These are phyloP conservation scores for Quercus bicolor DNA, from an alignment of 306 rosid species.

Conservation along the genomic window DNA sequence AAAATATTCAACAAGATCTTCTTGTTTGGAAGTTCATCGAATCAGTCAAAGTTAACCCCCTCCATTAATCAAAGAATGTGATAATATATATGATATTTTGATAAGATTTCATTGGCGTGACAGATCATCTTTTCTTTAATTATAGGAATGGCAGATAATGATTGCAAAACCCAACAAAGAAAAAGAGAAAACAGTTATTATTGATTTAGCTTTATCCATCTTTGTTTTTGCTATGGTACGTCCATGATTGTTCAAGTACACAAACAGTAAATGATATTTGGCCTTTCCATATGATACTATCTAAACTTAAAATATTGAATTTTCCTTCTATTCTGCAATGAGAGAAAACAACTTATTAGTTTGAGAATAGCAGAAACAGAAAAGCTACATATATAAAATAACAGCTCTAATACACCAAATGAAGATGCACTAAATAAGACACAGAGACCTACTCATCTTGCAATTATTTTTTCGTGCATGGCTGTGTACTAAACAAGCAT, in stretches of 20 bases:
- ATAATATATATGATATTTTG: not conserved
- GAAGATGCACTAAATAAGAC: no score
- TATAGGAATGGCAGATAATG: not conserved
- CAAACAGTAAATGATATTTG: not conserved
- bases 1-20: slow-evolving; percentile 5
- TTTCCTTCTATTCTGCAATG: not conserved
- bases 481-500: no score
- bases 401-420: no score
- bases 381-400: no score
- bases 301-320: not conserved
- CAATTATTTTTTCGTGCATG: no score
- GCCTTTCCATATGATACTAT: not conserved
- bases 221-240: not conserved
- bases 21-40: slow-evolving; percentile 25
- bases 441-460: no score
- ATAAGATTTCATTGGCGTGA: not conserved
- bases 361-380: no score
- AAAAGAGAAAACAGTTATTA: not conserved
- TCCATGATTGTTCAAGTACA: not conserved
- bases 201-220: not conserved
- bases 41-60: slow-evolving; percentile 29
- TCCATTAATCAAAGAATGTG: slow-evolving; percentile 10
- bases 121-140: not conserved
- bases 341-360: no score
- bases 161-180: not conserved